Conservation (phyloP, 345 rosid genomes). For the Zanthoxylum bungeanum region DNA sequence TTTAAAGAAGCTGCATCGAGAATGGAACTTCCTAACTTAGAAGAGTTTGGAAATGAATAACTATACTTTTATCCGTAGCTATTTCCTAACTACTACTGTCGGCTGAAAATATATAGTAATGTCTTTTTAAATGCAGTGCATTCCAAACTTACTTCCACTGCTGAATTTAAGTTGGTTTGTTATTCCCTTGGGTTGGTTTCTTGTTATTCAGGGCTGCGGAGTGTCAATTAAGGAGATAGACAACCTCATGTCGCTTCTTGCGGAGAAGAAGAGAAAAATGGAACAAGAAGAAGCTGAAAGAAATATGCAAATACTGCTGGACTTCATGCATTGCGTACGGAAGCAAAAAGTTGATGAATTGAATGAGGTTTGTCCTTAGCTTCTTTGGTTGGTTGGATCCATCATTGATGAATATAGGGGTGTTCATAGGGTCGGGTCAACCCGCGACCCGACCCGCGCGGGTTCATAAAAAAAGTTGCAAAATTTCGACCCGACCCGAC, state of each 20-base stretch:
- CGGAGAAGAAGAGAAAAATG: conserved; percentile 91
- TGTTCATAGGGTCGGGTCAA: too few relatives aligned
- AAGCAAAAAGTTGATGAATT: conserved; percentile 93
- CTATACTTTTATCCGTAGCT: not conserved
- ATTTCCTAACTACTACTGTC: not conserved
- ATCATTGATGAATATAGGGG: too few relatives aligned
- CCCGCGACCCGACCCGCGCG: too few relatives aligned
- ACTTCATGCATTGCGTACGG: conserved; percentile 76
- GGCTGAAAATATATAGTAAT: not conserved
- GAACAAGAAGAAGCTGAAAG: conserved; percentile 98
- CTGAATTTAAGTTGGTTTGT: not conserved
- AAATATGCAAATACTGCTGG: conserved; percentile 92
- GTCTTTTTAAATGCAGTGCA: not conserved
- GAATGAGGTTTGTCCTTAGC: conserved; percentile 63
- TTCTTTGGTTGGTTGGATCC: too few relatives aligned
- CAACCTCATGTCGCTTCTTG: conserved; percentile 61
- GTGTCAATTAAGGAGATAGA: conserved; percentile 91
- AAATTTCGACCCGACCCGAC: too few relatives aligned
- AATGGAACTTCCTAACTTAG: not conserved
- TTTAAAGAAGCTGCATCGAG: not conserved
- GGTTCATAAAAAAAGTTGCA: too few relatives aligned
- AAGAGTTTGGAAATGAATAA: not conserved
- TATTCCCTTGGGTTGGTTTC: conserved; percentile 20
- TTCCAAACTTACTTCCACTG: not conserved
- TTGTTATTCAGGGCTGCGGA: conserved; percentile 76